Percentiles rank a stretch among this genome's conserved stretches.
Conservation (phyloP, 2,329 filamentous ascomycete genomes). For the Colletotrichum graminicola region DNA sequence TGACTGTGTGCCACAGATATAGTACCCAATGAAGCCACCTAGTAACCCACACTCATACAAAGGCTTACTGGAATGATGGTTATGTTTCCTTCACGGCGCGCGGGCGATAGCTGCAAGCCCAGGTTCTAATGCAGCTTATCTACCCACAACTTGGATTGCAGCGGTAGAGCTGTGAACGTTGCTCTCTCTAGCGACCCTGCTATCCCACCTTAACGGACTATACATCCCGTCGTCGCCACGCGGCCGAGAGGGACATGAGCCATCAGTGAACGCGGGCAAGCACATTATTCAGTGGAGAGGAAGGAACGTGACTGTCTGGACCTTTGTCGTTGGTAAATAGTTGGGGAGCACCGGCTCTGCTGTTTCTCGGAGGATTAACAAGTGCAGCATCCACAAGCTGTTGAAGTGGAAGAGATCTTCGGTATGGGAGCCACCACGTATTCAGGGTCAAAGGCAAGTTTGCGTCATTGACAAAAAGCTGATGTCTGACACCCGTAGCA, state of each 20-base stretch:
- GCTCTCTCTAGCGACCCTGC: slow-evolving; percentile 21
- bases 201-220: neutral
- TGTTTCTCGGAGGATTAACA: neutral
- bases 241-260: slow-evolving; percentile 17
- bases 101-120: neutral
- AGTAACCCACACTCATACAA: slow-evolving; percentile 7
- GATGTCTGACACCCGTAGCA: no score
- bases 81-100: slow-evolving; percentile 17
- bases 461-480: neutral
- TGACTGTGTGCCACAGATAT: slow-evolving; percentile 18
- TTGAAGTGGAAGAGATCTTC: slow-evolving; percentile 19
- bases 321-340: neutral
- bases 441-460: neutral
- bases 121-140: neutral
- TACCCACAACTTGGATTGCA: slow-evolving; percentile 9
- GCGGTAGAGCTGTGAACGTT: slow-evolving; percentile 18
- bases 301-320: neutral
- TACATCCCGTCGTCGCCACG: neutral
- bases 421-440: no score
- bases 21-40: slow-evolving; percentile 18
- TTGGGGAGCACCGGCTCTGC: slow-evolving; percentile 11
- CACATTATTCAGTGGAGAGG: neutral
- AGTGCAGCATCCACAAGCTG: neutral
- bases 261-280: slow-evolving; percentile 6
- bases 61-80: neutral